Base-by-base conservation (phyloP, 2,329 filamentous ascomycete species). In the Trichocomaceae sp. region DNA sequence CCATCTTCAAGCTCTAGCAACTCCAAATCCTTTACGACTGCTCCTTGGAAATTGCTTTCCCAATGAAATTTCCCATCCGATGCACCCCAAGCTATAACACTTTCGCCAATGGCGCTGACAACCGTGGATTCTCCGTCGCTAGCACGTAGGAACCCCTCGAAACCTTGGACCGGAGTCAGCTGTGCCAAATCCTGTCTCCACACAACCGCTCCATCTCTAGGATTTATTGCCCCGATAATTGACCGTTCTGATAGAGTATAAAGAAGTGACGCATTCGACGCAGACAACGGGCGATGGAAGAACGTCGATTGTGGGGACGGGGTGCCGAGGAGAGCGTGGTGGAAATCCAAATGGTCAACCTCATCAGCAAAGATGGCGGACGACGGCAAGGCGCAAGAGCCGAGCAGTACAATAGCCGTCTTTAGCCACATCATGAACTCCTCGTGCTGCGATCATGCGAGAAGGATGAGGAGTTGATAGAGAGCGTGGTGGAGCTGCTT, bases 291-390 rank as follows among this genome's bases (percentile, higher is more conserved):
- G 63, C 85, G 86, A 75, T 96, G 90, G 82, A 97, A 97, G 80
- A 97, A 95, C 63, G 92, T 96, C 58, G 89, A 88, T 59, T 88
- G 83, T 69, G 83, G 78, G 69, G 87, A 86, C 53, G 93, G 90
- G 37, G 88, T 75, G 66, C 93, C 93, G 65, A 99, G 77, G 48
- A 97, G 84, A 61, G 88, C 83, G 75, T 95, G 85, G 74, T 97
- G 92, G 76, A 90, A 97, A 74, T 99, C 93, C 70, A 95, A 83
- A 64, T 89, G 82, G 75, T 85, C 91, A 62, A 95, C 90, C 72
- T 99, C 92, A 68, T 99, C 93, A 62, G 82, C 79, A 75, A 90
- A 96, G 57, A 97, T 83, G 61, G 90, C 88, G 66, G 73, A 69
- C 50, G 82, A 63, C 75, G 67, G 77, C 66, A 63, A 77, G 69